phyloP scores from a whole-genome alignment of 1,284 basidiomycete genomes.

The Sanguinoderma infundibulare region DNA sequence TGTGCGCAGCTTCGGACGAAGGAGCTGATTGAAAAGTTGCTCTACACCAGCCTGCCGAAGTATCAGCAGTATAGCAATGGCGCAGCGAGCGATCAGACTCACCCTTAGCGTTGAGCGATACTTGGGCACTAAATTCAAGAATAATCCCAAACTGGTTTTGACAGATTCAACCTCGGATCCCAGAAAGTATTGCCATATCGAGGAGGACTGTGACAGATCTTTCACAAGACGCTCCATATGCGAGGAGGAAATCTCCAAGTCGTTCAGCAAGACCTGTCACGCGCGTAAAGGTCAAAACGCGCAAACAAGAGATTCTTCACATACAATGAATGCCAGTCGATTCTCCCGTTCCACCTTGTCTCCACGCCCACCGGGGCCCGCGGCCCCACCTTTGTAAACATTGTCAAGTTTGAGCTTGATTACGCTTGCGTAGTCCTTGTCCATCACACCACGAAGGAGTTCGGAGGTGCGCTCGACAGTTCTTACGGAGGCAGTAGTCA shows the following conservation, averaged over 20 bases:
- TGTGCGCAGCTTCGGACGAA: slow-evolving; percentile 83
- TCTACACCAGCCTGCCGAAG: slow-evolving; percentile 78
- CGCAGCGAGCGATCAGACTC: slow-evolving; percentile 25
- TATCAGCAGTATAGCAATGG: background rate
- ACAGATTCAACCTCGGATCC: slow-evolving; percentile 58
- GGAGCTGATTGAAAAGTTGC: slow-evolving; percentile 91
- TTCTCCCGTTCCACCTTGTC: slow-evolving; percentile 83
- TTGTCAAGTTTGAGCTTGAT: slow-evolving; percentile 86
- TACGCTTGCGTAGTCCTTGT: slow-evolving; percentile 79
- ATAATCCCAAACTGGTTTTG: slow-evolving; percentile 48
- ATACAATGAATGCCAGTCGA: slow-evolving; percentile 78
- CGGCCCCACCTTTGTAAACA: slow-evolving; percentile 67
- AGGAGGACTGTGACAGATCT: slow-evolving; percentile 64
- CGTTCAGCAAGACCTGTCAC: slow-evolving; percentile 81
- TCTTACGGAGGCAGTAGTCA: slow-evolving; percentile 72
- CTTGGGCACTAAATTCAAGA: slow-evolving; percentile 61
- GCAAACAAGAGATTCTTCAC: slow-evolving; percentile 29
- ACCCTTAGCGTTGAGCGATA: slow-evolving; percentile 78
- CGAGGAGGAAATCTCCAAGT: slow-evolving; percentile 84
- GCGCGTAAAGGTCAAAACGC: background rate
- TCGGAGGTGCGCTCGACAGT: slow-evolving; percentile 64
- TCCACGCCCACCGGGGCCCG: slow-evolving; percentile 47
- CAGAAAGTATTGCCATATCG: slow-evolving; percentile 74
- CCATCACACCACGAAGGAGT: slow-evolving; percentile 74
- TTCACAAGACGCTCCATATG: slow-evolving; percentile 84